These are phyloP conservation scores for Brassica balearica DNA, from an alignment of 441 rosid species.

Conservation along the genomic window DNA sequence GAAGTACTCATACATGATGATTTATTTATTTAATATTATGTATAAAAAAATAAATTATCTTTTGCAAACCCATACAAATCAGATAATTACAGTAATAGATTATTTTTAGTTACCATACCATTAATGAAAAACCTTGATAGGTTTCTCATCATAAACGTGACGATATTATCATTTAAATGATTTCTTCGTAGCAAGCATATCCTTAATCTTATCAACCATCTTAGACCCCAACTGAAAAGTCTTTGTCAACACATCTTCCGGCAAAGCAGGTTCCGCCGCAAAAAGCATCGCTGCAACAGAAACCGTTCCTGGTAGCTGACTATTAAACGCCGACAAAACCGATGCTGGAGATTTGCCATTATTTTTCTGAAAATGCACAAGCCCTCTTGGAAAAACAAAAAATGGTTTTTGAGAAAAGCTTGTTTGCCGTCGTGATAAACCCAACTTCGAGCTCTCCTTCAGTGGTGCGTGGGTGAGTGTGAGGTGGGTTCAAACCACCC, in stretches of 20 bases:
- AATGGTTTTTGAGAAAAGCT: conserved; percentile 58
- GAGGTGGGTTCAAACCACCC: conserved; percentile 72
- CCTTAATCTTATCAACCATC: conserved; percentile 68
- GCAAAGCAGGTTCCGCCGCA: conserved; percentile 65
- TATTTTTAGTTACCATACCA: neutral
- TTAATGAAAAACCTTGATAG: neutral
- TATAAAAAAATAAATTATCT: neutral
- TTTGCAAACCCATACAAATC: neutral
- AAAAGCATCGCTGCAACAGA: conserved; percentile 60
- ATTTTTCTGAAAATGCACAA: conserved; percentile 83
- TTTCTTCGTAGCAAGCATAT: conserved; percentile 71
- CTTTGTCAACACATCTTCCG: conserved; percentile 70
- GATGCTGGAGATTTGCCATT: conserved; percentile 60
- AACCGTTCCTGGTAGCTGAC: conserved; percentile 84
- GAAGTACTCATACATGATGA: neutral
- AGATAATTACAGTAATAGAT: conserved; percentile 4
- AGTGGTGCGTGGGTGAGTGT: conserved; percentile 91
- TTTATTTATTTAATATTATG: neutral
- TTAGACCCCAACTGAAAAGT: conserved; percentile 82
- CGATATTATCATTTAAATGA: conserved; percentile 13
- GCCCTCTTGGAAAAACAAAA: conserved; percentile 78
- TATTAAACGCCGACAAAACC: conserved; percentile 69
- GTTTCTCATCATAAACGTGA: neutral
- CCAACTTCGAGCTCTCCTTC: conserved; percentile 59
- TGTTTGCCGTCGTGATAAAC: conserved; percentile 78